Conservation (phyloP, 2,329 filamentous ascomycete species). For the Neurospora sp. region DNA sequence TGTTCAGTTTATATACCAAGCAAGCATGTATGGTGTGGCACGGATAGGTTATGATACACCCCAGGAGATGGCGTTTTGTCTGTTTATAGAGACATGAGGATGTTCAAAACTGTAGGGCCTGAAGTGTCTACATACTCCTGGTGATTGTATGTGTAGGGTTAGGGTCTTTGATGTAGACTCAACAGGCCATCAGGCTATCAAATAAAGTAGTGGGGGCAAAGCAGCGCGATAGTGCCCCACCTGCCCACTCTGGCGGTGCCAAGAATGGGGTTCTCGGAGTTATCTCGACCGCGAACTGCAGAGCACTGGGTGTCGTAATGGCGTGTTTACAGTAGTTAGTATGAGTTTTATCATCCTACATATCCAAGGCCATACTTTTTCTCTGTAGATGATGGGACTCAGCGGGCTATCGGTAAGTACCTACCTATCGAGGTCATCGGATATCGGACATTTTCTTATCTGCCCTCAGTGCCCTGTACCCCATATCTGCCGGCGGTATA, state of each 20-base stretch:
- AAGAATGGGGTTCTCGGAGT: background rate
- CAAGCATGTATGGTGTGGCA: background rate
- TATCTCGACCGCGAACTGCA: background rate
- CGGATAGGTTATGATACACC: background rate
- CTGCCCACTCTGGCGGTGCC: background rate
- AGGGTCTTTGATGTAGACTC: background rate
- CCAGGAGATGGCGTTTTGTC: background rate
- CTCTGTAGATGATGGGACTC: background rate
- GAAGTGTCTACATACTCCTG: background rate
- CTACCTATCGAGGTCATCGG: background rate
- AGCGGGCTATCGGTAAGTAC: background rate
- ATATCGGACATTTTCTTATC: background rate
- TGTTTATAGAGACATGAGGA: background rate
- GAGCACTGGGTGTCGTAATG: background rate
- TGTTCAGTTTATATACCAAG: background rate
- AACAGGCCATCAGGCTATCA: background rate
- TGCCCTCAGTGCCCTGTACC: background rate
- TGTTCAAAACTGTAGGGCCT: background rate
- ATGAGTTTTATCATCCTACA: background rate
- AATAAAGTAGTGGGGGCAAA: background rate
- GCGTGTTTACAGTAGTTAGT: background rate
- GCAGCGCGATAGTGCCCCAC: background rate
- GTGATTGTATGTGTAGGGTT: background rate
- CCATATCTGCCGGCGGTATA: background rate
- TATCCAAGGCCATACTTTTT: background rate